Evolutionary conservation across 176 grass and related monocot genomes (phyloP), one percentile per base, ranked within the genome.

Genomic region (Oryza nivara): DNA sequence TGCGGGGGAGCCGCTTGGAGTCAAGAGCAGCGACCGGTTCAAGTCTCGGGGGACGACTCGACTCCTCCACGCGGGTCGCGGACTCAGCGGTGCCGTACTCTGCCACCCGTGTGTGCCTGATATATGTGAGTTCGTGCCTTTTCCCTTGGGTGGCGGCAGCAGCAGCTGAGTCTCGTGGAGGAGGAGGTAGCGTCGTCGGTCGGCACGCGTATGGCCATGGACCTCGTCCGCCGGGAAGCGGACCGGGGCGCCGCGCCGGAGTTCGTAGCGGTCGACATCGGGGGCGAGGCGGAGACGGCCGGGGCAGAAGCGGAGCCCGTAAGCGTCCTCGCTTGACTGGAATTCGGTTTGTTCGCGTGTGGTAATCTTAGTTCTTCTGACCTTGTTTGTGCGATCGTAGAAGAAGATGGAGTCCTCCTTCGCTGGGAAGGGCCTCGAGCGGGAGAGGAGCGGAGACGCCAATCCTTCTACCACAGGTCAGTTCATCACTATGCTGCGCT

Each of bases 191-290:
- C 43, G 9, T 10, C 43, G 43, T 44, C 43, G 43, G 43, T 44
- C 43, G 74, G 35, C 0, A 6, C 0, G 35, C 0, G 51, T 3
- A 58, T 1, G 13, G 9, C 22, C 73, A 88, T 88, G 86, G 86
- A 82, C 65, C 78, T 76, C 71, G 51, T 20, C 65, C 65, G 65
- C 9, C 79, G 72, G 51, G 86, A 88, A 9, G 54, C 36, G 12
- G 79, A 83, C 73, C 43, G 67, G 80, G 17, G 9, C 32, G 43
- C 67, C 67, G 56, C 56, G 0, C 41, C 41, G 28, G 86, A 83
- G 80, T 83, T 88, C 80, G 86, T 83, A 43, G 80, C 86, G 15
- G 40, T 88, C 44, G 86, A 83, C 80, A 67, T 83, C 56, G 22
- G 80, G 20, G 67, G 74, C 56, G 74, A 72, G 32, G 54, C n/a